Base-by-base conservation (phyloP, 2,329 filamentous ascomycete genomes). In the Calonectria honghensis region DNA sequence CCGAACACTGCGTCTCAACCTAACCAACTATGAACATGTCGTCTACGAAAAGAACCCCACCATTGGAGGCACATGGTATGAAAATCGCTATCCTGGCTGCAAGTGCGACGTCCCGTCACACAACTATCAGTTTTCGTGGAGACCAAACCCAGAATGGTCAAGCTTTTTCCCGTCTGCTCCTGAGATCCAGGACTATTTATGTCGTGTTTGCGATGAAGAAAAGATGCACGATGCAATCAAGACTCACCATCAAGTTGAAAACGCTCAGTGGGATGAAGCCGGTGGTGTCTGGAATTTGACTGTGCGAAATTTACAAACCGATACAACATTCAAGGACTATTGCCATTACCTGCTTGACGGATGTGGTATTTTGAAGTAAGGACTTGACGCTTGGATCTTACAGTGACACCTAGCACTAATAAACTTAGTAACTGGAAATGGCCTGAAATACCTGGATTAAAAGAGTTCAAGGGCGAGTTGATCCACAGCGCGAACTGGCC, bases 71-170 rank as follows among this genome's bases (percentile, higher is more conserved):
- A 75, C 74, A 16, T 75, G 72, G 74, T 59, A 63, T 29, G 74
- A 75, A 27, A 75, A 75, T 65, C 51, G 71, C 2, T 75, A 75
- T 52, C 71, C 74, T 2, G 74, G 74, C 9, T 75, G 74, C 24
- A 67, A 65, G 27, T 75, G 74, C 32, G 74, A 75, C 31, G n/a
- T 75, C 4, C 74, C 71, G 16, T 73, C 70, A 10, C 71, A 71
- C 24, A 75, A 75, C 35, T 75, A 74, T 37, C 74, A 75, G 32
- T 75, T 73, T n/a, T 70, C 68, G 11, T 75, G 72, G 74, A 35
- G 51, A 16, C 74, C 63, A 7, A 71, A 75, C 32, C 70, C 65
- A 1, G 52, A 66, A 27, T 74, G 68, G 72, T 51, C 52, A 3
- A 71, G 66, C 48, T 74, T 74, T 51, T 72, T 63, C 50, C 71